Conservation (phyloP, 179 eudicot genomes). For the Silene coronaria region DNA sequence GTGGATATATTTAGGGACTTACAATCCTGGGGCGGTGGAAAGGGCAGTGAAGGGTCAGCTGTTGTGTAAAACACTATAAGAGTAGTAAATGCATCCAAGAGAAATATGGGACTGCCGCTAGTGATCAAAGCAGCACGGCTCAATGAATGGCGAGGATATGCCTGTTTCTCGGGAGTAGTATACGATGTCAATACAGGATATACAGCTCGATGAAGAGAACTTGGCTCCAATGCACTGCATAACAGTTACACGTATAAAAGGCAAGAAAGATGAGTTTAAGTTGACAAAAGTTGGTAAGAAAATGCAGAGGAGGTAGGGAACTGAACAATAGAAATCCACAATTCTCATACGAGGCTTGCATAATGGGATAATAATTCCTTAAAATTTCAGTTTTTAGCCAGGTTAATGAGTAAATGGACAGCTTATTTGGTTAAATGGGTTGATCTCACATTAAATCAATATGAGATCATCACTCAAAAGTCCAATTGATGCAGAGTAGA, state of each 20-base stretch:
- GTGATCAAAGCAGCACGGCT: constrained; percentile 94
- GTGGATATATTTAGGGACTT: constrained; percentile 29
- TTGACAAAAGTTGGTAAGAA: neutral
- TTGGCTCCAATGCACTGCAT: constrained; percentile 94
- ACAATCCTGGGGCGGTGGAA: constrained; percentile 95
- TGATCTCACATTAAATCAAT: neutral
- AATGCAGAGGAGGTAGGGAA: neutral
- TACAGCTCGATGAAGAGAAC: constrained; percentile 82
- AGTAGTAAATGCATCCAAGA: constrained; percentile 85
- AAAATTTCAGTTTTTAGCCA: neutral
- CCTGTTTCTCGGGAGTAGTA: constrained; percentile 73
- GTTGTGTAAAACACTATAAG: constrained; percentile 87
- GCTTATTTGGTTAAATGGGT: neutral
- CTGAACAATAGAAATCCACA: neutral
- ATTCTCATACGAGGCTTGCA: neutral
- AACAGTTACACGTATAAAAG: constrained; percentile 20
- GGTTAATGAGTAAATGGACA: neutral
- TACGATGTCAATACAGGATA: constrained; percentile 83
- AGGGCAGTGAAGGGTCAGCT: constrained; percentile 83
- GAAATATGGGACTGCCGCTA: constrained; percentile 93
- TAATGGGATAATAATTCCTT: neutral
- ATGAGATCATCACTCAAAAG: neutral
- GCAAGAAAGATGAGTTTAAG: neutral
- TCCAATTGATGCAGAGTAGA: neutral
- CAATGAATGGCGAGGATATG: constrained; percentile 94